These are phyloP conservation scores for Pythium apleroticum DNA, from an alignment of 352 stramenopile genomes.

Conservation along the genomic window DNA sequence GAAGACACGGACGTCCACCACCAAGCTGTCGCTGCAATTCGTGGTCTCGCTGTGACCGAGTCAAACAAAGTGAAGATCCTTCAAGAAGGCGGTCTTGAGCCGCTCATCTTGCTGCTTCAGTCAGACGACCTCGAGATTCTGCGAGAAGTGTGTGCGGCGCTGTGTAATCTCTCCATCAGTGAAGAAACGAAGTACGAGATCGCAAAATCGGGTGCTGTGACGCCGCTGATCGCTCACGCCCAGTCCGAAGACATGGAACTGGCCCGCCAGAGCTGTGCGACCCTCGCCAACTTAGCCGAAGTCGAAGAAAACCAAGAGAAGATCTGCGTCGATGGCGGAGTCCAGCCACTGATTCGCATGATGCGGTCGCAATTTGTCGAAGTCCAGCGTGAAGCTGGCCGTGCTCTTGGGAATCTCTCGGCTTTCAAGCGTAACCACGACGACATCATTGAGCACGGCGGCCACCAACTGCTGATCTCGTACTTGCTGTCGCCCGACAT, in stretches of 20 bases:
- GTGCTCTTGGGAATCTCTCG: slow-evolving; percentile 92
- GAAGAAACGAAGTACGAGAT: slow-evolving; percentile 98
- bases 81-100: slow-evolving; percentile 95
- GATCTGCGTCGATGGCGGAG: slow-evolving; percentile 90
- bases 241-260: slow-evolving; percentile 94
- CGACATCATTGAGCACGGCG: slow-evolving; percentile 89
- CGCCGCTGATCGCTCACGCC: slow-evolving; percentile 89
- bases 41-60: slow-evolving; percentile 89
- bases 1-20: slow-evolving; percentile 94
- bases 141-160: slow-evolving; percentile 90
- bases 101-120: slow-evolving; percentile 88
- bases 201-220: slow-evolving; percentile 91
- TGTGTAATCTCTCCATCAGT: slow-evolving; percentile 95
- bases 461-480: slow-evolving; percentile 94
- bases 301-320: slow-evolving; percentile 95
- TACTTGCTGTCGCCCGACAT: slow-evolving; percentile 95
- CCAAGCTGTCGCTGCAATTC: slow-evolving; percentile 92
- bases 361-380: slow-evolving; percentile 96
- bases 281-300: slow-evolving; percentile 94
- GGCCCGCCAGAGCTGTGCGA: slow-evolving; percentile 88
- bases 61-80: slow-evolving; percentile 96
- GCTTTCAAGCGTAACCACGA: slow-evolving; percentile 90
- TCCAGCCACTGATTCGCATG: slow-evolving; percentile 91
- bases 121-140: slow-evolving; percentile 93
- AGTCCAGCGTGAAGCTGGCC: slow-evolving; percentile 89